phyloP scores from a whole-genome alignment of 2,329 filamentous ascomycete genomes.

The Monilinia laxa region DNA sequence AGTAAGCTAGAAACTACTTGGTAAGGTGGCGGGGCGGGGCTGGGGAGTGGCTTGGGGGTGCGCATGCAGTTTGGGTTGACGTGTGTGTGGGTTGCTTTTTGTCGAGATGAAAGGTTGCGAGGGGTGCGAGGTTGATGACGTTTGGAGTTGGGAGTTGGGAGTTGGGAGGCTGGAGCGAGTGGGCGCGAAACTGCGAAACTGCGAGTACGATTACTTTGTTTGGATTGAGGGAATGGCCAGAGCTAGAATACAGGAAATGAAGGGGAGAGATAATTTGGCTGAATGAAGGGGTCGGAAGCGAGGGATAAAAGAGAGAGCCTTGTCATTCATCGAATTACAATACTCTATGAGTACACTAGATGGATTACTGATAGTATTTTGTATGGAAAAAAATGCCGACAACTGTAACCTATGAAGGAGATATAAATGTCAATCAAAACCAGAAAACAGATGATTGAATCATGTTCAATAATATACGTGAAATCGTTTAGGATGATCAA shows the following conservation, averaged over 20 bases:
- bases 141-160: neutral
- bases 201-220: neutral
- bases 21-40: slow-evolving; percentile 4
- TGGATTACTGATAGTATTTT: neutral
- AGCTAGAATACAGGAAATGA: neutral
- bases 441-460: neutral
- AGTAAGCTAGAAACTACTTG: too few relatives aligned
- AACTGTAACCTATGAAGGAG: too few relatives aligned
- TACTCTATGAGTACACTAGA: neutral
- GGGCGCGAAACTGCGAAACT: too few relatives aligned
- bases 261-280: neutral
- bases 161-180: too few relatives aligned
- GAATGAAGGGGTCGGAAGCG: slow-evolving; percentile 16
- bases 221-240: neutral
- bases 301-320: slow-evolving; percentile 2
- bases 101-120: neutral
- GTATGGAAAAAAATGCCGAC: neutral
- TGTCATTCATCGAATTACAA: neutral
- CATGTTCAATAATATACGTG: neutral
- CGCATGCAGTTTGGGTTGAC: too few relatives aligned
- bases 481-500: neutral
- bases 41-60: slow-evolving; percentile 13
- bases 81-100: neutral
- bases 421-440: neutral
- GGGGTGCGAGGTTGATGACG: slow-evolving; percentile 1